phyloP scores from a whole-genome alignment of 2,329 filamentous ascomycete genomes.

The Beauveria asiatica region DNA sequence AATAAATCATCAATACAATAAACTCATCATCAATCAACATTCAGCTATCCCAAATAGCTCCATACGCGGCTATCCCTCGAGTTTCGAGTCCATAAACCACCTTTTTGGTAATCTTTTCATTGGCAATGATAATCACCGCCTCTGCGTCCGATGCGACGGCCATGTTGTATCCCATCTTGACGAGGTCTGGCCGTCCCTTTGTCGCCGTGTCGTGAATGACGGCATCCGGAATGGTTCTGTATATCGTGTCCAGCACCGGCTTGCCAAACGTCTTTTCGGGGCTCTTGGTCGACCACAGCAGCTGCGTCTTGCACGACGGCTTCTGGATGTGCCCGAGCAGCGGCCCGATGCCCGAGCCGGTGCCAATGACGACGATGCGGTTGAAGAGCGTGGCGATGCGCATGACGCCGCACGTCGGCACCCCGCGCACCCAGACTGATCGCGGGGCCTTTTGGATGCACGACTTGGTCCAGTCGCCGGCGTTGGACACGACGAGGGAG shows the following conservation, averaged over 20 bases:
- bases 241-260: conserved; percentile 47
- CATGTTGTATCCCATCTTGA: conserved; percentile 42
- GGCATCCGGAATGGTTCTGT: conserved; percentile 49
- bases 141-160: conserved; percentile 50
- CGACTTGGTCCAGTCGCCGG: conserved; percentile 64
- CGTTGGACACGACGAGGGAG: conserved; percentile 62
- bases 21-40: not conserved
- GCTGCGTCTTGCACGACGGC: conserved; percentile 41
- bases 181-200: conserved; percentile 50
- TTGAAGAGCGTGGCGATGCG: conserved; percentile 59
- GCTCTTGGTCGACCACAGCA: conserved; percentile 60
- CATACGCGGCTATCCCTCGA: conserved; percentile 58
- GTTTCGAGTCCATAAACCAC: conserved; percentile 62
- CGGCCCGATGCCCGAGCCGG: conserved; percentile 66
- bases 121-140: conserved; percentile 66
- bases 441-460: conserved; percentile 54
- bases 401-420: conserved; percentile 59
- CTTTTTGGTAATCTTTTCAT: conserved; percentile 57
- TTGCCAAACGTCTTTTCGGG: conserved; percentile 56
- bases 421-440: conserved; percentile 58
- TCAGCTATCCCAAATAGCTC: conserved; percentile 61
- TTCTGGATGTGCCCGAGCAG: conserved; percentile 51
- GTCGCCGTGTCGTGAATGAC: conserved; percentile 58
- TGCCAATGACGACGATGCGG: conserved; percentile 58
- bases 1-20: too few species aligned